These are phyloP conservation scores for Debaryomyces udenii DNA, from an alignment of 1,139 yeast species.

Conservation along the genomic window DNA sequence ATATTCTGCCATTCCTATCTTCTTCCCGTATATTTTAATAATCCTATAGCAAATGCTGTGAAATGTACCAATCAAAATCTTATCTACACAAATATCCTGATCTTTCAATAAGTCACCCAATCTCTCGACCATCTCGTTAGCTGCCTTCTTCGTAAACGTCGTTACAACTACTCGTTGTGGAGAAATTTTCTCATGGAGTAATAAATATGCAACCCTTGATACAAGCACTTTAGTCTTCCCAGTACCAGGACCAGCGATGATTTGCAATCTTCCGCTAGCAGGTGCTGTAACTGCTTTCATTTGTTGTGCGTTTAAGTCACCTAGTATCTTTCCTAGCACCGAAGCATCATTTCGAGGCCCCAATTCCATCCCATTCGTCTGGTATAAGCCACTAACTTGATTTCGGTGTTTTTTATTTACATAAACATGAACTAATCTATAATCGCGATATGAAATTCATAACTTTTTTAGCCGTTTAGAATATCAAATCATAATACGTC, in stretches of 20 bases:
- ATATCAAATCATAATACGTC: not conserved
- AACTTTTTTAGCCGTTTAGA: too few relatives aligned
- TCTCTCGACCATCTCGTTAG: slow-evolving; percentile 76
- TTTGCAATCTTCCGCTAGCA: slow-evolving; percentile 58
- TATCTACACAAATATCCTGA: slow-evolving; percentile 37
- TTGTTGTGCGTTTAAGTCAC: slow-evolving; percentile 59
- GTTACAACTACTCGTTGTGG: slow-evolving; percentile 76
- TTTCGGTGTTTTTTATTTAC: not conserved
- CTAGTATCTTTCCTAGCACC: slow-evolving; percentile 11
- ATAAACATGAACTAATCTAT: not conserved
- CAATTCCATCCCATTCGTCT: slow-evolving; percentile 2
- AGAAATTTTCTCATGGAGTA: slow-evolving; percentile 50
- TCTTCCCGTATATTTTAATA: slow-evolving; percentile 57
- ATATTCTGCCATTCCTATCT: slow-evolving; percentile 51
- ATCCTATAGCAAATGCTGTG: slow-evolving; percentile 76
- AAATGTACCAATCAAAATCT: slow-evolving; percentile 77
- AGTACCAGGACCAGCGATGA: slow-evolving; percentile 92
- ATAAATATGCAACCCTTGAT: slow-evolving; percentile 72
- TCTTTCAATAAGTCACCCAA: slow-evolving; percentile 43
- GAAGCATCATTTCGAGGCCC: not conserved
- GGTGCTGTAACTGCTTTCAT: slow-evolving; percentile 62
- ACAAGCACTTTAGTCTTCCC: slow-evolving; percentile 85
- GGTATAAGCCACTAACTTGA: not conserved
- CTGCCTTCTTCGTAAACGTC: slow-evolving; percentile 90
- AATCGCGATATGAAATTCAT: not conserved